Conservation (phyloP, 2,329 filamentous ascomycete genomes). For the Alternaria consortialis region DNA sequence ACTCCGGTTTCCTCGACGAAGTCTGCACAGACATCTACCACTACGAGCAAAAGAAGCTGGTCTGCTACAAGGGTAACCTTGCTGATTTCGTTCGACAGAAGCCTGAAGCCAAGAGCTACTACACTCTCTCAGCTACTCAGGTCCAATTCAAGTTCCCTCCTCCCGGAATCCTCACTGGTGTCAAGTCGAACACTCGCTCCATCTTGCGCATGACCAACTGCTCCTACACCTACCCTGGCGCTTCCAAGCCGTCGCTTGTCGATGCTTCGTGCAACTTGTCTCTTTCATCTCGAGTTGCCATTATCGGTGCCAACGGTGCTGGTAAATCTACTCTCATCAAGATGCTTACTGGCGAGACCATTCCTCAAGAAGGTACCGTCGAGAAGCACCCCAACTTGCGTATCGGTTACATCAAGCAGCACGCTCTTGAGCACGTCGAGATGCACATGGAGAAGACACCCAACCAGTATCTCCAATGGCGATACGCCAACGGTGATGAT, state of each 20-base stretch:
- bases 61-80: conserved; percentile 83
- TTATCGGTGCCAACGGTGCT: conserved; percentile 96
- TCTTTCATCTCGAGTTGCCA: conserved; percentile 90
- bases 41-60: conserved; percentile 97
- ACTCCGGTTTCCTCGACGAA: conserved; percentile 95
- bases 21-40: conserved; percentile 99
- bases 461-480: conserved; percentile 98
- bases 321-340: conserved; percentile 99
- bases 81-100: conserved; percentile 85
- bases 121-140: conserved; percentile 86
- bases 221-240: conserved; percentile 91
- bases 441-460: conserved; percentile 99
- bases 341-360: conserved; percentile 89
- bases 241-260: conserved; percentile 83
- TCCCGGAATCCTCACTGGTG: conserved; percentile 90
- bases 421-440: conserved; percentile 98
- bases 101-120: conserved; percentile 97
- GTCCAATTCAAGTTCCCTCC: conserved; percentile 98
- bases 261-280: conserved; percentile 89
- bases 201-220: conserved; percentile 95
- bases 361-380: conserved; percentile 84
- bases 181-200: conserved; percentile 92
- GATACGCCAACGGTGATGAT: conserved; percentile 95
- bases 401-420: conserved; percentile 99
- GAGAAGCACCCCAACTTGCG: conserved; percentile 99